Evolutionary conservation across 768 basidiomycete genomes (phyloP), one percentile per base, ranked within the genome.

Genomic region (Fomitopsis serialis): DNA sequence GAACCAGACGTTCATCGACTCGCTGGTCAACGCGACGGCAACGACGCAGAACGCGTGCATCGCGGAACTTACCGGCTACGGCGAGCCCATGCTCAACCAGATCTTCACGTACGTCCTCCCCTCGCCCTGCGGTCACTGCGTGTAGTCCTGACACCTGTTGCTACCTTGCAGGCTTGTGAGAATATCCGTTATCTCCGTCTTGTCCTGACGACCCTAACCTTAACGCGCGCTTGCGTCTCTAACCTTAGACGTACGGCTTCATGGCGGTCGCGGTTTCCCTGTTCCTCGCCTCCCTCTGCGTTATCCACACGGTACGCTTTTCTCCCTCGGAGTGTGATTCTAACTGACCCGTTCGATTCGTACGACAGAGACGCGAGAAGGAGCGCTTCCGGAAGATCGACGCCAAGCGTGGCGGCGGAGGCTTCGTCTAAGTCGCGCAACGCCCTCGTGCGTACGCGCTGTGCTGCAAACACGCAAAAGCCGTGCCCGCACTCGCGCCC

Each of bases 371-470:
- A 61, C 74, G 84, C 66, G 85, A 93, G 69, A 76, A 80, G 53
- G 87, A 88, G 61, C 84, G 92, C 34, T 95, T 96, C 78, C 84
- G 81, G 75, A 87, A 78, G 72, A 95, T 96, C 58, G 92, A 95
- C 60, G 81, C 81, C 52, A 96, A 95, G 72, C 85, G 89, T 58
- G 92, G 90, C 58, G 90, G 91, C 47, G 73, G 77, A 57, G 89
- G 90, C 57, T 96, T 96, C 62, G 92, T 94, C 56, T 95, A 71
- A 64, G 48, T 12, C 22, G n/a, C 24, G 46, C 29, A 11, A 11
- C 11, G 29, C 29, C 29, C 29, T 32, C 11, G 11, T 5, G 29
- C 11, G 29, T 32, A n/a, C 29, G 29, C 11, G 11, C 29, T 6
- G 11, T 32, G 5, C 29, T 11, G 29, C 29, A 32, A 32, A 32